Evolutionary conservation across 2,329 filamentous ascomycete species (phyloP).

Genomic region (Aspergillus costaricaensis): DNA sequence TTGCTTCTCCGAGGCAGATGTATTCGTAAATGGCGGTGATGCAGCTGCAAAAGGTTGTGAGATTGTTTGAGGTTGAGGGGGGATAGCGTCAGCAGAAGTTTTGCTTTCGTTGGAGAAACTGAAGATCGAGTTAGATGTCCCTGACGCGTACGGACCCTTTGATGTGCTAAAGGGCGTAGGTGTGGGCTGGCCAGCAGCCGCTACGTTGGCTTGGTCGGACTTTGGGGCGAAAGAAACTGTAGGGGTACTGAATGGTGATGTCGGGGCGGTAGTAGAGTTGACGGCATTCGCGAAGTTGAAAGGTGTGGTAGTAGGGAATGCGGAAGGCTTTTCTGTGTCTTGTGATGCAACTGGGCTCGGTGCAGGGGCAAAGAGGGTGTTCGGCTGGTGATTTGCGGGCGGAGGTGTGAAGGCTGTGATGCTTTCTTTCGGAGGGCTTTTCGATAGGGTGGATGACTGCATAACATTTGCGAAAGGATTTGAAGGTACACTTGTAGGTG

Average conservation of each 20-base stretch:
- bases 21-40: not conserved
- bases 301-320: not conserved
- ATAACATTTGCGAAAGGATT: constrained; percentile 13
- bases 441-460: constrained; percentile 6
- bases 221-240: constrained; percentile 5
- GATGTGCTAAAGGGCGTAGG: constrained; percentile 15
- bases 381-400: not conserved
- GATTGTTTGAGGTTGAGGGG: not conserved
- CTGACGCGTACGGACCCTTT: constrained; percentile 11
- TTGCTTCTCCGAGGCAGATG: constrained; percentile 12
- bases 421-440: not conserved
- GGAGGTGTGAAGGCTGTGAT: not conserved
- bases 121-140: constrained; percentile 12
- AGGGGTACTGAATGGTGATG: constrained; percentile 6
- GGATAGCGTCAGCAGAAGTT: not conserved
- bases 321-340: not conserved
- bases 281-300: constrained; percentile 10
- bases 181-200: constrained; percentile 18
- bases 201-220: constrained; percentile 7
- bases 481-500: not conserved
- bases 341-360: not conserved
- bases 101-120: constrained; percentile 5
- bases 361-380: not conserved
- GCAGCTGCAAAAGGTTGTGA: not conserved
- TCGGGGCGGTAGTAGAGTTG: not conserved